Evolutionary conservation across 1,139 yeast genomes (phyloP).

Genomic region (Sugiyamaella castrensis): DNA sequence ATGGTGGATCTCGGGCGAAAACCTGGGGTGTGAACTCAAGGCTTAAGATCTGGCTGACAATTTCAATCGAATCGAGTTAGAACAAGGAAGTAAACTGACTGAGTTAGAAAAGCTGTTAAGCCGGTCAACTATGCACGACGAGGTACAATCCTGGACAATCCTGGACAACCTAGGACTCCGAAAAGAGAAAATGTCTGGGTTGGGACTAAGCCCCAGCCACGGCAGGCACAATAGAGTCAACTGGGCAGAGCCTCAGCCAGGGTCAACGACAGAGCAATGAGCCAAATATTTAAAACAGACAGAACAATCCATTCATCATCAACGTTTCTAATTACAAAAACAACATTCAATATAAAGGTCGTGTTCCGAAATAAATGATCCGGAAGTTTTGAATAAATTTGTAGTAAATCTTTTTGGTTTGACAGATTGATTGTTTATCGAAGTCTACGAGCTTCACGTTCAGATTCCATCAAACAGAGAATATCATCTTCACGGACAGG

Average conservation of each 20-base stretch:
- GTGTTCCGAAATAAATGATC: constrained; percentile 1
- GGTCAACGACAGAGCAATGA: not conserved
- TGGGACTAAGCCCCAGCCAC: constrained; percentile 5
- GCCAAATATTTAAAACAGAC: not conserved
- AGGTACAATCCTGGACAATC: too few species aligned
- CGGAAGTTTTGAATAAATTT: constrained; percentile 4
- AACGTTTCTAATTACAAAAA: constrained; percentile 12
- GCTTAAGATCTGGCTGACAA: too few species aligned
- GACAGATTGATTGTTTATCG: constrained; percentile 36
- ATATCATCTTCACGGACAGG: constrained; percentile 99
- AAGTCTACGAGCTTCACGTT: constrained; percentile 92
- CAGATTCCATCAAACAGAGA: constrained; percentile 99
- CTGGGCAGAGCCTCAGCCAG: constrained; percentile 7
- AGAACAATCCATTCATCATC: constrained; percentile 10
- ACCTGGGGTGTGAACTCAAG: too few species aligned
- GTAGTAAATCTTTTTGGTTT: not conserved
- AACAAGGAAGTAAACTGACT: too few species aligned
- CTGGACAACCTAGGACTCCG: too few species aligned
- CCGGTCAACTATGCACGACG: too few species aligned
- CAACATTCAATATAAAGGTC: constrained; percentile 12
- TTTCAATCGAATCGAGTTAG: too few species aligned
- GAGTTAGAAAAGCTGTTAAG: too few species aligned
- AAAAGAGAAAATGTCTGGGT: too few species aligned
- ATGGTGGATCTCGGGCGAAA: too few species aligned
- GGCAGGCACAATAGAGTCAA: not conserved